Base-by-base conservation (phyloP, 108 stramenopile genomes). In the Discostella stelligeroides region DNA sequence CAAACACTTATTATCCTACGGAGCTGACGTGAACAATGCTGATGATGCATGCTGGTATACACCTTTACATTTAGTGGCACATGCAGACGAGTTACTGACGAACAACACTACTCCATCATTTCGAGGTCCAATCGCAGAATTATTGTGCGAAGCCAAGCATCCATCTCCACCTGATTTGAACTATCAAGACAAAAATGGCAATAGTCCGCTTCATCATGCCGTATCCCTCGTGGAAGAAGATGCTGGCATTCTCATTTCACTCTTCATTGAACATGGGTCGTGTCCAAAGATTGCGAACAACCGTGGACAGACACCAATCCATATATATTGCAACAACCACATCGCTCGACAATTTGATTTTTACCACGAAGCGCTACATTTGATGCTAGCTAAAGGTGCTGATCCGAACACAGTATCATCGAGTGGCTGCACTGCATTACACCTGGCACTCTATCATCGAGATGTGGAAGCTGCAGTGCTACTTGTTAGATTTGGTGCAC, bases 131-230 rank as follows among this genome's bases (percentile, higher is more conserved):
- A 86, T 86, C 54, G 82, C 80, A 5, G 64, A 79, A 28, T 50
- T 86, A 20, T 66, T 86, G 15, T 86, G 82, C 45, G 60, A 66
- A 54, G 76, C 76, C 7, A 82, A 65, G 54, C 21, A 48, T 39
- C 79, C 84, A 24, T 61, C 71, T 18, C 10, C 28, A 30, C 70
- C 82, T 37, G 88, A 95, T 76, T 50, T 95, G 41, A 89, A 92
- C 48, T 82, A 88, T 67, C 89, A 95, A 78, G 94, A 95, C 63
- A 79, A 76, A 50, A 88, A 92, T 62, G 90, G 94, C 46, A 95
- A 95, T 66, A 88, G 90, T 14, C 91, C 94, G 0, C 72, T 95
- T 12, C 94, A 95, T 70, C 86, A 89, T 37, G 88, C 88, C 24
- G 88, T 81, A 13, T 86, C 90, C 45, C 84, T 92, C 53, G 85